phyloP scores from a whole-genome alignment of 768 basidiomycete genomes.

The Daedaleopsis nitida region DNA sequence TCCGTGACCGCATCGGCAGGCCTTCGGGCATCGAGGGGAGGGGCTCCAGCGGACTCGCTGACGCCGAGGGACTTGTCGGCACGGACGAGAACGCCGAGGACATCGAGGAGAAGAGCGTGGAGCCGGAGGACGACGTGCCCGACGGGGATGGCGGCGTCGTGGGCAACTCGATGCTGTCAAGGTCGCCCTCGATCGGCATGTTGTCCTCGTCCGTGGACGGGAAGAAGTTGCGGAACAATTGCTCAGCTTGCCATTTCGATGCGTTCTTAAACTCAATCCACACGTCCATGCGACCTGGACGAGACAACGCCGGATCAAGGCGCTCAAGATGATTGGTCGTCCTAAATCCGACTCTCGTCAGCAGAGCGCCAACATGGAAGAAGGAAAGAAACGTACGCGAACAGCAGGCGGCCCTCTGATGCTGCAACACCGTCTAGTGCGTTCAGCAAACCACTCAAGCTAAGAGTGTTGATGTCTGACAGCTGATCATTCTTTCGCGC shows the following conservation, averaged over 20 bases:
- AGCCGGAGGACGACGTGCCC: constrained; percentile 40
- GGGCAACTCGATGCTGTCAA: constrained; percentile 49
- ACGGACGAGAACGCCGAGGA: constrained; percentile 48
- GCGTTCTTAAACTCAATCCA: constrained; percentile 92
- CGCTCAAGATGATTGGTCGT: constrained; percentile 92
- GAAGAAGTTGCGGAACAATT: constrained; percentile 90
- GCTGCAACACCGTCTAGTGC: constrained; percentile 87
- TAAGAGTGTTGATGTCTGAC: constrained; percentile 80
- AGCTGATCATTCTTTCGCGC: constrained; percentile 53
- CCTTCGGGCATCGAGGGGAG: constrained; percentile 20
- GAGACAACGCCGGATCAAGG: constrained; percentile 87
- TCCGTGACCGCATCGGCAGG: constrained; percentile 13
- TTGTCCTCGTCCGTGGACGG: constrained; percentile 64
- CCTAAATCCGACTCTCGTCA: constrained; percentile 36
- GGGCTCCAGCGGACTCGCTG: constrained; percentile 31
- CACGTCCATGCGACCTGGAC: constrained; percentile 91
- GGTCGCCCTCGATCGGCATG: constrained; percentile 40
- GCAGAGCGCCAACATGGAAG: neutral
- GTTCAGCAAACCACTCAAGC: constrained; percentile 79
- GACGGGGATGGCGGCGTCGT: constrained; percentile 40
- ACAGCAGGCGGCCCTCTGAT: constrained; percentile 84
- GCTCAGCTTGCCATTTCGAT: constrained; percentile 82
- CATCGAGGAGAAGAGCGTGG: constrained; percentile 53
- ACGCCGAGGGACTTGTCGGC: constrained; percentile 36
- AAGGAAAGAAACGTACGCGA: constrained; percentile 63